phyloP scores from a whole-genome alignment of 2,329 filamentous ascomycete species.

The Huntiella bhutanensis region DNA sequence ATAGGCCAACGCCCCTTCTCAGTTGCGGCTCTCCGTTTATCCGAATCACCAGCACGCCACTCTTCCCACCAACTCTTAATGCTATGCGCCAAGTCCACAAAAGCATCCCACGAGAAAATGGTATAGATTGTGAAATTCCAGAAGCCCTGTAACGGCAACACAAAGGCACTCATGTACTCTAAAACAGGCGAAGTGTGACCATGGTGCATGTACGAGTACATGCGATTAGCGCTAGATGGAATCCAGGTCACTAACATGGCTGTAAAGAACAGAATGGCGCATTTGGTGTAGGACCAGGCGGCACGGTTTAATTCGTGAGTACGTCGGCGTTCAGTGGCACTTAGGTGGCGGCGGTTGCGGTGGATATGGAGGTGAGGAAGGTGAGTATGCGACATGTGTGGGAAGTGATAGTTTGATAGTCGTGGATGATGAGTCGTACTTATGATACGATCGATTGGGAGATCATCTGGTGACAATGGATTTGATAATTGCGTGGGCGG shows the following conservation, averaged over 20 bases:
- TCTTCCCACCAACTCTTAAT: not conserved
- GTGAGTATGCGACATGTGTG: not conserved
- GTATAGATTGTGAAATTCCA: conserved; percentile 61
- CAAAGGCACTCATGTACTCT: conserved; percentile 47
- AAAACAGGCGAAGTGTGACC: conserved; percentile 32
- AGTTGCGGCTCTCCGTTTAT: not conserved
- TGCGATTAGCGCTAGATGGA: conserved; percentile 50
- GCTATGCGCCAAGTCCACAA: conserved; percentile 18
- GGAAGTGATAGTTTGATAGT: conserved; percentile 13
- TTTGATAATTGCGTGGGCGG: conserved; percentile 21
- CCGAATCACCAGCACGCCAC: not conserved
- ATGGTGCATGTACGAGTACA: conserved; percentile 41
- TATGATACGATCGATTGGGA: no score
- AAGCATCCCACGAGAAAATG: conserved; percentile 41
- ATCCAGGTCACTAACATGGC: conserved; percentile 51
- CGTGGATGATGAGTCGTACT: conserved; percentile 20
- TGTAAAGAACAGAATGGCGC: conserved; percentile 45
- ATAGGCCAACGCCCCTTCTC: not conserved
- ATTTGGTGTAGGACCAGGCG: conserved; percentile 45
- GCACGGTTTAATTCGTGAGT: conserved; percentile 33
- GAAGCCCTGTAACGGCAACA: conserved; percentile 57
- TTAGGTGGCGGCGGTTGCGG: conserved; percentile 12
- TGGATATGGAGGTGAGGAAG: not conserved
- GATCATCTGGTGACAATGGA: conserved; percentile 15
- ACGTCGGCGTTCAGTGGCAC: conserved; percentile 12